phyloP scores from a whole-genome alignment of 2,329 filamentous ascomycete genomes.

The Colletotrichum euphorbiae region DNA sequence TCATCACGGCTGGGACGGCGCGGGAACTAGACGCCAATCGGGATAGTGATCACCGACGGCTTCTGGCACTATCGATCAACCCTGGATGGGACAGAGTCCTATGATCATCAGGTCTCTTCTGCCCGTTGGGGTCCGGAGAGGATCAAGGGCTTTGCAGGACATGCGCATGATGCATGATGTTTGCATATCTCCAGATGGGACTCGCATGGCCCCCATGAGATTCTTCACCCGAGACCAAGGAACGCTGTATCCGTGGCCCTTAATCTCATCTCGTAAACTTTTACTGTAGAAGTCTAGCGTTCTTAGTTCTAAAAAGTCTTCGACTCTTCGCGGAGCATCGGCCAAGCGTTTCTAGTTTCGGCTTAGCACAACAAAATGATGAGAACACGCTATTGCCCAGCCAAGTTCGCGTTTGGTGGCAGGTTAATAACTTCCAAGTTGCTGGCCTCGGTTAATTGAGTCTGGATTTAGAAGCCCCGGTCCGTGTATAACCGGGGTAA shows the following conservation, averaged over 20 bases:
- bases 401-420: not conserved
- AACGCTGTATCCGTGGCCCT: not conserved
- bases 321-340: constrained; percentile 2
- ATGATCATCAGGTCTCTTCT: not conserved
- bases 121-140: constrained; percentile 7
- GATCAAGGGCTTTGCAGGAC: not conserved
- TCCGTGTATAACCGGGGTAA: constrained; percentile 6
- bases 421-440: not conserved
- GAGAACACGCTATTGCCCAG: constrained; percentile 24
- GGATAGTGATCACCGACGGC: constrained; percentile 7
- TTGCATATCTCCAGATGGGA: not conserved
- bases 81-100: constrained; percentile 2
- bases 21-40: constrained; percentile 8
- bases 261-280: not conserved
- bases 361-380: constrained; percentile 14
- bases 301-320: too few relatives aligned
- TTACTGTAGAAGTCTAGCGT: not conserved
- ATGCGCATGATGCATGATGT: constrained; percentile 7
- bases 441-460: constrained; percentile 17
- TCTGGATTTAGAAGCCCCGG: too few relatives aligned
- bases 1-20: not conserved
- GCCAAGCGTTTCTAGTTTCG: constrained; percentile 9
- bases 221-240: not conserved
- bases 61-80: constrained; percentile 1
- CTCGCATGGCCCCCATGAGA: constrained; percentile 11